Evolutionary conservation across 2,329 filamentous ascomycete genomes (phyloP), one percentile per base, ranked within the genome.

Genomic region (Drechslera avenae): DNA sequence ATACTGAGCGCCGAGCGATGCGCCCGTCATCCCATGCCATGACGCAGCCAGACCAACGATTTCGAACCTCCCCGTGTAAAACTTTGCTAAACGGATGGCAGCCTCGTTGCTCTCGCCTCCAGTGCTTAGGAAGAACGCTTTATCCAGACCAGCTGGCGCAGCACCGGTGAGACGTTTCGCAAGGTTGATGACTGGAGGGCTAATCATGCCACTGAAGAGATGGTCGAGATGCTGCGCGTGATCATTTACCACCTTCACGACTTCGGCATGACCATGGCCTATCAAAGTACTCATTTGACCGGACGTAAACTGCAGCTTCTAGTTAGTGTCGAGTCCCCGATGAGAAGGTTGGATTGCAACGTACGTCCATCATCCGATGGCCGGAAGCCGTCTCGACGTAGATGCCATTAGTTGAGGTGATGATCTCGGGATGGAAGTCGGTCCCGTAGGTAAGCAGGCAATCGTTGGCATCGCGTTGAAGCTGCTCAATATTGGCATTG

Each of bases 31-130:
- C 13, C 85, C 85, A 67, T 88, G 85, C 75, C 80, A 88, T 28
- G 80, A 83, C 0, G 80, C 80, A 0, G 77, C 78, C 44, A 87
- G 74, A 0, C 77, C 85, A 4, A 87, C 82, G 42, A 88, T 79
- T 65, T 87, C 84, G 59, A 84, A 87, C 43, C 85, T 86, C 1
- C 84, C 83, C 0, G 85, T 88, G 60, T 80, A 85, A 8, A 77
- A 71, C 59, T 88, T 88, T 3, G 85, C 85, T 57, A 88, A 77
- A 49, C 84, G 83, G 50, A 88, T 84, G 2, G 85, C 85, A 3
- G 83, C 83, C 57, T 88, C 85, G 52, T 71, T 77, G 31, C 60
- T 67, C 34, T 73, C 71, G 3, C 66, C 64, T 4, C 70, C 70
- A 1, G 71, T 72, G 48, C 60, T 72, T 4, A 72, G 49, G 34